These are phyloP conservation scores for Vitis vinifera DNA, from an alignment of 164 flowering plant species.

Conservation along the genomic window DNA sequence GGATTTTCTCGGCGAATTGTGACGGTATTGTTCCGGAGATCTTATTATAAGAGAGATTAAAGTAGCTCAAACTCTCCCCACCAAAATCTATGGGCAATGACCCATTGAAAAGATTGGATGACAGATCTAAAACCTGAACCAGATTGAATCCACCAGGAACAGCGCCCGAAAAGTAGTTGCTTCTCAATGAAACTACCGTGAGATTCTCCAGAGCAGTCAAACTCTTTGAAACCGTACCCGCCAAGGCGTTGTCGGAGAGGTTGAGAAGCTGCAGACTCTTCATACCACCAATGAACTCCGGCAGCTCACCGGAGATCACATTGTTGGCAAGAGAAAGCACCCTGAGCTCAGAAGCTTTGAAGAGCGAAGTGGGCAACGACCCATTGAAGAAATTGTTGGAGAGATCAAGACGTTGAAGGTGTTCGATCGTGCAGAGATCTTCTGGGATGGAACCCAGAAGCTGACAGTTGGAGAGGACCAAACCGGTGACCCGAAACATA, in stretches of 20 bases:
- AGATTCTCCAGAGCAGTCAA: slow-evolving; percentile 31
- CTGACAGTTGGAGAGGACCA: slow-evolving; percentile 43
- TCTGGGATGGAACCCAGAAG: slow-evolving; percentile 52
- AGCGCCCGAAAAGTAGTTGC: slow-evolving; percentile 43
- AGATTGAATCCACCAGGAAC: slow-evolving; percentile 36
- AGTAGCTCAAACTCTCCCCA: slow-evolving; percentile 43
- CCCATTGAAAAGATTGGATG: slow-evolving; percentile 58
- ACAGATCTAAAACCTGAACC: slow-evolving; percentile 49
- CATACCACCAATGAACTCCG: slow-evolving; percentile 17
- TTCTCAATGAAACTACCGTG: slow-evolving; percentile 40
- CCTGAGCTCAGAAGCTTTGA: slow-evolving; percentile 45
- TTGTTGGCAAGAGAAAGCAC: slow-evolving; percentile 48
- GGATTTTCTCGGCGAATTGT: slow-evolving; percentile 40
- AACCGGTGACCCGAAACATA: slow-evolving; percentile 38
- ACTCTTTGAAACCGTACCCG: slow-evolving; percentile 40
- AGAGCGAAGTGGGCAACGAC: slow-evolving; percentile 39
- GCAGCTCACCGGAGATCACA: slow-evolving; percentile 43
- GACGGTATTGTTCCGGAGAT: slow-evolving; percentile 49
- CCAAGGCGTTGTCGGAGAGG: slow-evolving; percentile 52
- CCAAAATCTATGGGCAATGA: slow-evolving; percentile 58
- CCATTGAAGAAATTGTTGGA: slow-evolving; percentile 60
- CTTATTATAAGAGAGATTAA: slow-evolving; percentile 70
- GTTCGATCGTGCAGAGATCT: slow-evolving; percentile 36
- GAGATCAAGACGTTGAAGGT: slow-evolving; percentile 49
- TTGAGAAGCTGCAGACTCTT: slow-evolving; percentile 35